phyloP scores from a whole-genome alignment of 441 rosid species.

The Rhodomyrtus psidioides region DNA sequence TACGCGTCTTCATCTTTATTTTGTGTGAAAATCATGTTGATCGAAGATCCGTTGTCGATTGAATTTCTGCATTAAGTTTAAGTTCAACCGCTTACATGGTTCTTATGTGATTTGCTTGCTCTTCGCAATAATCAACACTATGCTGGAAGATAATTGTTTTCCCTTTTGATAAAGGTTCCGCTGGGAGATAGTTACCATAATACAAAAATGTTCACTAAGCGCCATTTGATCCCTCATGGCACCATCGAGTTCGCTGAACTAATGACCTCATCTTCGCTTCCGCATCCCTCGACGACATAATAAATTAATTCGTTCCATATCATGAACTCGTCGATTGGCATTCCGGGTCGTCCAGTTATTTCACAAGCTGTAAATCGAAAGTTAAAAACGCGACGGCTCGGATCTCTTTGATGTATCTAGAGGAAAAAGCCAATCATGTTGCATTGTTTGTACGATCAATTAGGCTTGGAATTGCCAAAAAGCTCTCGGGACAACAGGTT shows the following conservation, averaged over 20 bases:
- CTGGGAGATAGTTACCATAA: not conserved
- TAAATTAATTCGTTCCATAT: not conserved
- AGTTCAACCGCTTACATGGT: no score
- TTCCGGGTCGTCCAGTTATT: not conserved
- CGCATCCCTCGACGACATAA: not conserved
- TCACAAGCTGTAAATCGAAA: not conserved
- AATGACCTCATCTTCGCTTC: not conserved
- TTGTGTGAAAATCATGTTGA: no score
- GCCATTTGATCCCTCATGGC: not conserved
- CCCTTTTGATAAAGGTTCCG: not conserved
- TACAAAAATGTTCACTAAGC: not conserved
- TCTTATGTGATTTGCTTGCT: not conserved
- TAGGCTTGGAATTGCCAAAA: not conserved
- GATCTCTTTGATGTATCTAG: not conserved
- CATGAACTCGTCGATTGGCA: not conserved
- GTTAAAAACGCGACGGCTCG: rapidly evolving
- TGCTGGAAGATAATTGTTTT: not conserved
- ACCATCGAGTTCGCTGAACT: not conserved
- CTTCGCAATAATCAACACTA: not conserved
- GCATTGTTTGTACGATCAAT: not conserved
- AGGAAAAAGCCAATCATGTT: not conserved
- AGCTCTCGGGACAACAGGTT: not conserved
- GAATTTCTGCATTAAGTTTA: no score
- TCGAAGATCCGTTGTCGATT: no score
- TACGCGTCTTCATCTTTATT: no score